These are phyloP conservation scores for Lepiota venenata DNA, from an alignment of 768 basidiomycete genomes.

Conservation along the genomic window DNA sequence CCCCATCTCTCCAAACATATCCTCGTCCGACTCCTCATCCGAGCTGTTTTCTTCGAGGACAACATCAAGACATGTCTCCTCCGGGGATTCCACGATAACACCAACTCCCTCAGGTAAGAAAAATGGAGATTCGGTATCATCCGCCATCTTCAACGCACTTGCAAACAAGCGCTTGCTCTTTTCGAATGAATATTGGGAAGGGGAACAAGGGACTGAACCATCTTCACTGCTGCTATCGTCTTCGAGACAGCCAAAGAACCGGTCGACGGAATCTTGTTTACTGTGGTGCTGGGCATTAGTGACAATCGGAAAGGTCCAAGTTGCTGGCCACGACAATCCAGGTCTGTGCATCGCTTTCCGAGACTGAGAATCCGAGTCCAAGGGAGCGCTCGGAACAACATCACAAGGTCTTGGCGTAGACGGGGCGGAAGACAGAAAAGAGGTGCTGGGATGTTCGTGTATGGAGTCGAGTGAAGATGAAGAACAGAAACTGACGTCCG, in stretches of 20 bases:
- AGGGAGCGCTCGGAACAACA: neutral
- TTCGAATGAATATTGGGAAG: conserved; percentile 46
- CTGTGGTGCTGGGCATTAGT: conserved; percentile 8
- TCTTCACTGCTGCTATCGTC: conserved; percentile 38
- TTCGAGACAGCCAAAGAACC: conserved; percentile 74
- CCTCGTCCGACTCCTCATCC: conserved; percentile 38
- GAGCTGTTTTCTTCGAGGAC: conserved; percentile 28
- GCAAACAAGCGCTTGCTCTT: conserved; percentile 60
- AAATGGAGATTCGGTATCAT: conserved; percentile 49
- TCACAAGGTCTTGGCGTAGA: conserved; percentile 22
- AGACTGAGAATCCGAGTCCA: conserved; percentile 15
- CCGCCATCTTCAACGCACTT: conserved; percentile 45
- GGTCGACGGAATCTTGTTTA: conserved; percentile 54
- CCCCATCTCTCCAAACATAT: conserved; percentile 59
- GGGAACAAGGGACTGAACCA: conserved; percentile 39
- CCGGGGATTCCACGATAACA: conserved; percentile 44
- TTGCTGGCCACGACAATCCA: conserved; percentile 54
- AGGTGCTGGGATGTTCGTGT: conserved; percentile 31
- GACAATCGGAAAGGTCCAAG: conserved; percentile 60
- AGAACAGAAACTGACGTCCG: conserved; percentile 43
- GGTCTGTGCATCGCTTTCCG: conserved; percentile 23
- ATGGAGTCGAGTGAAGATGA: conserved; percentile 55
- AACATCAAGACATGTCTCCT: conserved; percentile 39
- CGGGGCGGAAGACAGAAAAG: conserved; percentile 1
- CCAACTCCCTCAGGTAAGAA: conserved; percentile 39